Conservation (phyloP, 805 yeast genomes). For the Myxozyma mucilagina region DNA sequence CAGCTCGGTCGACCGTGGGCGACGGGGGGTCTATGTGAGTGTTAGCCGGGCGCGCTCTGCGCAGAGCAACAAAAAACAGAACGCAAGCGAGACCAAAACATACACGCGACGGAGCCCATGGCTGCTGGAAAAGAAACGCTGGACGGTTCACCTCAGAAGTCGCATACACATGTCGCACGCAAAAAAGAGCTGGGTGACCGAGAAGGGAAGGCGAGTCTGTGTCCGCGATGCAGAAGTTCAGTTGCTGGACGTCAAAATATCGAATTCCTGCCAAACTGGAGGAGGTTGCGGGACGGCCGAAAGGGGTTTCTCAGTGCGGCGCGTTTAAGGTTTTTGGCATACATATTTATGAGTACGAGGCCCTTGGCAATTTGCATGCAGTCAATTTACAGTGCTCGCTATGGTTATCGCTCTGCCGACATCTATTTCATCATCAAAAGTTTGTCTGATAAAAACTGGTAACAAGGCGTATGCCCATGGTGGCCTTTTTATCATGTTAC, state of each 20-base stretch:
- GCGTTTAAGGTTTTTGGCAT: background rate
- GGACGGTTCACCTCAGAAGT: background rate
- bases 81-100: background rate
- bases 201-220: background rate
- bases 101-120: slow-evolving; percentile 5
- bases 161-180: background rate
- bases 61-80: background rate
- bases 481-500: too few relatives aligned
- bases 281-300: background rate
- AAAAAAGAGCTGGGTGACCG: background rate
- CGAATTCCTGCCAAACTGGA: background rate
- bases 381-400: background rate
- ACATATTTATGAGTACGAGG: background rate
- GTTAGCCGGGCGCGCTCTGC: background rate
- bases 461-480: too few relatives aligned
- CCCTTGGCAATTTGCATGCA: background rate
- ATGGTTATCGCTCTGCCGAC: too few relatives aligned
- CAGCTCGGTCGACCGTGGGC: background rate
- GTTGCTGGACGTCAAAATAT: background rate
- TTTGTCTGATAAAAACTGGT: too few relatives aligned
- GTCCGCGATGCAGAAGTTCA: background rate
- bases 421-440: too few relatives aligned
- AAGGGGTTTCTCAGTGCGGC: slow-evolving; percentile 7
- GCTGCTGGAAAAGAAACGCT: background rate
- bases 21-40: background rate